Percentiles rank a stretch among this genome's conserved stretches.
phyloP scores from a whole-genome alignment of 2,329 filamentous ascomycete species.

The Cladosporium phlei region DNA sequence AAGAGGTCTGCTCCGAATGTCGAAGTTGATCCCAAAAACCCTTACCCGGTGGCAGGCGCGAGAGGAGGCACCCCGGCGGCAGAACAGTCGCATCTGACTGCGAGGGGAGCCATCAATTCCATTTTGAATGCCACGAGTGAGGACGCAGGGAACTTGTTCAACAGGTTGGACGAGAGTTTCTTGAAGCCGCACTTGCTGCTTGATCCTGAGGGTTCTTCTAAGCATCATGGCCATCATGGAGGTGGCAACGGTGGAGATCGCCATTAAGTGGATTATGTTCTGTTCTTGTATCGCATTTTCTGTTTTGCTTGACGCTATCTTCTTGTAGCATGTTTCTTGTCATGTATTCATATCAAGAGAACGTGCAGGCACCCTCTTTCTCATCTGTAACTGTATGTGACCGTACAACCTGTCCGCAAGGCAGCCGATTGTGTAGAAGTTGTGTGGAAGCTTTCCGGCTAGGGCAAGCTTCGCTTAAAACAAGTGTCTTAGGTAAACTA shows the following conservation, averaged over 20 bases:
- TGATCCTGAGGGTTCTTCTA: conserved; percentile 50
- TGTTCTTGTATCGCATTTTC: background rate
- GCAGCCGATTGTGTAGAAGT: no score
- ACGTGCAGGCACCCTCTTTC: no score
- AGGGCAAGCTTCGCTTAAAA: no score
- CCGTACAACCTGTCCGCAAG: no score
- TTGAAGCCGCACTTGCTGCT: conserved; percentile 88
- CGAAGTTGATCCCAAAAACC: conserved; percentile 19
- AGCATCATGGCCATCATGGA: conserved; percentile 14
- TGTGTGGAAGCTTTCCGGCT: no score
- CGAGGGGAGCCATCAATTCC: conserved; percentile 71
- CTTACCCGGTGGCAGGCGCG: conserved; percentile 40
- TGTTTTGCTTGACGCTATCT: no score
- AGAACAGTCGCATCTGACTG: conserved; percentile 47
- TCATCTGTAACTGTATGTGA: no score
- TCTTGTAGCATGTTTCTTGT: no score
- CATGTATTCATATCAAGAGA: no score
- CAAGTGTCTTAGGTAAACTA: no score
- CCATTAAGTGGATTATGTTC: conserved; percentile 1
- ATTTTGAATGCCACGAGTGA: conserved; percentile 72
- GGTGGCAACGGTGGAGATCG: conserved; percentile 5
- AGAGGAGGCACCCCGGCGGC: conserved; percentile 21
- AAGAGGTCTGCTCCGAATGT: conserved; percentile 29
- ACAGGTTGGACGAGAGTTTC: conserved; percentile 89
- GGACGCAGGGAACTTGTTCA: conserved; percentile 85